Conservation (phyloP, 2,329 filamentous ascomycete genomes). For the Metarhizium guizhouense region DNA sequence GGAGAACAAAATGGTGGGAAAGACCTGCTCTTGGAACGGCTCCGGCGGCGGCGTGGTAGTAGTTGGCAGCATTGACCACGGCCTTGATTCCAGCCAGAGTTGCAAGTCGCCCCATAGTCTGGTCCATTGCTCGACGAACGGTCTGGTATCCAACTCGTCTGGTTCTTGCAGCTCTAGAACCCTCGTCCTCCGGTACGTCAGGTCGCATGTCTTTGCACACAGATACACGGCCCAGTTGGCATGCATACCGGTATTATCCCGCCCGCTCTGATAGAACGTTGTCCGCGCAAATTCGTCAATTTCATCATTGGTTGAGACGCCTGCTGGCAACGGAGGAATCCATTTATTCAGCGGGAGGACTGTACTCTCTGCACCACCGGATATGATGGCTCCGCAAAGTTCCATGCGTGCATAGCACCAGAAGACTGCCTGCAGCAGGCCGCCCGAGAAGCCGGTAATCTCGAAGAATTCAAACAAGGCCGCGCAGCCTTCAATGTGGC, state of each 20-base stretch:
- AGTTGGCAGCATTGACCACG: conserved; percentile 26
- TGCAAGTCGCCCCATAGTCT: conserved; percentile 36
- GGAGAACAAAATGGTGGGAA: conserved; percentile 37
- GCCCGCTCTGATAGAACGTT: conserved; percentile 19
- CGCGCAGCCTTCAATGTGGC: conserved; percentile 48
- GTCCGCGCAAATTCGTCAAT: conserved; percentile 17
- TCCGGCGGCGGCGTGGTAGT: conserved; percentile 15
- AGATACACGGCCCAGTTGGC: conserved; percentile 48
- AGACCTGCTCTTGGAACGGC: conserved; percentile 20
- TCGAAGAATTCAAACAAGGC: conserved; percentile 40
- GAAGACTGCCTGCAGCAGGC: conserved; percentile 43
- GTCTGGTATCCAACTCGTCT: conserved; percentile 28
- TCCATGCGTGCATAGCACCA: conserved; percentile 53
- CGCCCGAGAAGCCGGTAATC: conserved; percentile 35
- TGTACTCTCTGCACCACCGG: conserved; percentile 36
- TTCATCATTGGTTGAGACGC: conserved; percentile 9
- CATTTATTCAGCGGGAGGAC: conserved; percentile 40
- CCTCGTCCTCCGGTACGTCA: conserved; percentile 24
- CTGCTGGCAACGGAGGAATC: conserved; percentile 23
- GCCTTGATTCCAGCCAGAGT: conserved; percentile 34
- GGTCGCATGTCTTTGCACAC: conserved; percentile 37
- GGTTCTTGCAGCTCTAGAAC: conserved; percentile 30
- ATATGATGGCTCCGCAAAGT: conserved; percentile 44
- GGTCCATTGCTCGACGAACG: conserved; percentile 31
- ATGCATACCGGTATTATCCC: conserved; percentile 34